Conservation (phyloP, 768 basidiomycete species). For the Naganishia vaughanmartiniae region DNA sequence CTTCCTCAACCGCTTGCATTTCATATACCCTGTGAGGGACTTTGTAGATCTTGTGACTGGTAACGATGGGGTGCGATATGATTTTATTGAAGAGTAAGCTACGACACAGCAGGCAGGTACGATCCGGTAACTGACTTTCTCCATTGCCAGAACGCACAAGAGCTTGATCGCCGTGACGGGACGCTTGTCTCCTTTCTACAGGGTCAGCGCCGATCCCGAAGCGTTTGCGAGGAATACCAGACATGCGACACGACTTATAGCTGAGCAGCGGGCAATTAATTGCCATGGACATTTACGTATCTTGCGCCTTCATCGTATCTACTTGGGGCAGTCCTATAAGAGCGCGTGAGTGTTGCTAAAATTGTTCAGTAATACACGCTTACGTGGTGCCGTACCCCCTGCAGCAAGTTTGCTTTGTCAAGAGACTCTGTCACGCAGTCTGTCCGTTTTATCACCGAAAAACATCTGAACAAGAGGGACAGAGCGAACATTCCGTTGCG, state of each 20-base stretch:
- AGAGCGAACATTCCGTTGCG: not conserved
- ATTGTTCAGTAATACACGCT: not conserved
- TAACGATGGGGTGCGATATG: not conserved
- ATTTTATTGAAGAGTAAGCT: conserved; percentile 2
- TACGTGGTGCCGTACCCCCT: not conserved
- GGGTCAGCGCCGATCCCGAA: conserved; percentile 2
- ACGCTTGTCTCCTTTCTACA: conserved; percentile 6
- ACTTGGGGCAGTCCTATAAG: conserved; percentile 8
- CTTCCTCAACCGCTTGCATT: conserved; percentile 15
- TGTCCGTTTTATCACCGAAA: not conserved
- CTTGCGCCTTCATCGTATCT: conserved; percentile 5
- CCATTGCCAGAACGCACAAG: not conserved
- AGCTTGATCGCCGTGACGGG: not conserved
- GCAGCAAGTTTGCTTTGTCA: not conserved
- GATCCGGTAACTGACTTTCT: not conserved
- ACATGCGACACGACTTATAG: not conserved
- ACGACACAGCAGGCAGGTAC: no score
- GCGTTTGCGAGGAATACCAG: not conserved
- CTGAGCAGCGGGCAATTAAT: not conserved
- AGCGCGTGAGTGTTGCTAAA: not conserved
- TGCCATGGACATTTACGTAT: conserved; percentile 3
- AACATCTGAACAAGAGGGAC: not conserved
- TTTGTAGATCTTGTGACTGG: conserved; percentile 3
- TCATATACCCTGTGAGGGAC: conserved; percentile 2
- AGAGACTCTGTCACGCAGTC: not conserved